Percentiles rank a stretch among this genome's conserved stretches.
These are phyloP conservation scores for Penicillium antarcticum DNA, from an alignment of 495 filamentous ascomycete species.

Conservation along the genomic window DNA sequence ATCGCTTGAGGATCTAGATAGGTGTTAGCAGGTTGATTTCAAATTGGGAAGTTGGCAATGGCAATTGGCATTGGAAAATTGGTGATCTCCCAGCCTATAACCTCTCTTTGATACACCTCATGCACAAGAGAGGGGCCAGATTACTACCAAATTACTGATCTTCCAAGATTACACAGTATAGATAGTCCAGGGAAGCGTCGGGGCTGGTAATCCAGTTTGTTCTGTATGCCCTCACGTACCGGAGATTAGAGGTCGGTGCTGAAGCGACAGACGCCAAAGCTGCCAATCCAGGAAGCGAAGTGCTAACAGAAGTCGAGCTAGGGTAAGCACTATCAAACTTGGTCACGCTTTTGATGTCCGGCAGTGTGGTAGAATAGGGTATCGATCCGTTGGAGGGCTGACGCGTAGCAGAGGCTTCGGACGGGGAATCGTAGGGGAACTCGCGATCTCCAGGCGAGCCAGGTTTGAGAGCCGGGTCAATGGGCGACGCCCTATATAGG, in stretches of 20 bases:
- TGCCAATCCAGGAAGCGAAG: constrained; percentile 38
- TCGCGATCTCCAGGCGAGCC: constrained; percentile 42
- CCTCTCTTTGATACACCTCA: background rate
- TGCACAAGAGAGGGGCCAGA: constrained; percentile 9
- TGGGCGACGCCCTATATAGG: constrained; percentile 55
- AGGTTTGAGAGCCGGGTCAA: constrained; percentile 50
- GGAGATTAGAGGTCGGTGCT: constrained; percentile 59
- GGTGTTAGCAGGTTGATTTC: constrained; percentile 27
- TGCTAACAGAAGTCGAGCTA: constrained; percentile 19
- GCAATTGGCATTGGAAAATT: too few relatives aligned
- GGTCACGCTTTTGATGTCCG: constrained; percentile 20
- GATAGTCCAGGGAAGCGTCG: background rate
- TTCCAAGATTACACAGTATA: constrained; percentile 1
- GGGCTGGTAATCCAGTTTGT: background rate
- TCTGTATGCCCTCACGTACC: constrained; percentile 47
- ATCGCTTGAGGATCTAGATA: constrained; percentile 49
- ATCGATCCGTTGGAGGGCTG: constrained; percentile 22
- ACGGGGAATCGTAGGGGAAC: constrained; percentile 28
- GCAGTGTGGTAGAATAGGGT: constrained; percentile 15
- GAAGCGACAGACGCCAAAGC: constrained; percentile 62
- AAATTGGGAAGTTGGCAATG: too few relatives aligned
- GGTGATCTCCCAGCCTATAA: too few relatives aligned
- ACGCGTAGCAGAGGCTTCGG: constrained; percentile 12
- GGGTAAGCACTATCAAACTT: constrained; percentile 20
- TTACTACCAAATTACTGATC: background rate